Conservation (phyloP, 805 yeast species). For the Candida maltosa region DNA sequence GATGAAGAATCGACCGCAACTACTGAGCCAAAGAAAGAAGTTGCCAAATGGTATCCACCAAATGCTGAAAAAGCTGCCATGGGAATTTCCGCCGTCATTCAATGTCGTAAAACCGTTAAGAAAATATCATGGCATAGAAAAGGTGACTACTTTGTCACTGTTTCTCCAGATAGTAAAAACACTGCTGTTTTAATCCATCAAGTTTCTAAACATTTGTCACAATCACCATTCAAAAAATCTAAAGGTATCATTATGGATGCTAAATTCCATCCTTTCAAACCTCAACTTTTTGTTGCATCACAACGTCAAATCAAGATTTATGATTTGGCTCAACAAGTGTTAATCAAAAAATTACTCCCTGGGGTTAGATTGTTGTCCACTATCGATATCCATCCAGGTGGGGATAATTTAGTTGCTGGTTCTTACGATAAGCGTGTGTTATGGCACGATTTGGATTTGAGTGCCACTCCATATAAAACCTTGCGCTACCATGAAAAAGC, state of each 20-base stretch:
- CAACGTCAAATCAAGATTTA: conserved; percentile 90
- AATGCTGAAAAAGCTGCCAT: conserved; percentile 50
- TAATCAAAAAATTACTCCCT: conserved; percentile 83
- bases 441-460: conserved; percentile 95
- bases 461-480: conserved; percentile 89
- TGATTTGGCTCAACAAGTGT: conserved; percentile 80
- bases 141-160: conserved; percentile 95
- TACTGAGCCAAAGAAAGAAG: conserved; percentile 39
- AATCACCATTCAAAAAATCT: conserved; percentile 90
- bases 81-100: conserved; percentile 73
- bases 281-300: conserved; percentile 89
- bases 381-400: conserved; percentile 93
- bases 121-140: conserved; percentile 92
- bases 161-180: conserved; percentile 90
- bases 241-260: conserved; percentile 96
- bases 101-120: conserved; percentile 65
- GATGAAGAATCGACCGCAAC: conserved; percentile 6
- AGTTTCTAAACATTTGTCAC: conserved; percentile 88
- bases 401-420: conserved; percentile 89
- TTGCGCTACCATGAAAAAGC: conserved; percentile 94
- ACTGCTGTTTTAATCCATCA: conserved; percentile 92
- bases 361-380: conserved; percentile 94
- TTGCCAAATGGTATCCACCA: conserved; percentile 84
- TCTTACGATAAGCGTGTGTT: conserved; percentile 92
- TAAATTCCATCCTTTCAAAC: conserved; percentile 93